Evolutionary conservation across 2,329 filamentous ascomycete genomes (phyloP), one percentile per base, ranked within the genome.

Genomic region (Colletotrichum graminicola): DNA sequence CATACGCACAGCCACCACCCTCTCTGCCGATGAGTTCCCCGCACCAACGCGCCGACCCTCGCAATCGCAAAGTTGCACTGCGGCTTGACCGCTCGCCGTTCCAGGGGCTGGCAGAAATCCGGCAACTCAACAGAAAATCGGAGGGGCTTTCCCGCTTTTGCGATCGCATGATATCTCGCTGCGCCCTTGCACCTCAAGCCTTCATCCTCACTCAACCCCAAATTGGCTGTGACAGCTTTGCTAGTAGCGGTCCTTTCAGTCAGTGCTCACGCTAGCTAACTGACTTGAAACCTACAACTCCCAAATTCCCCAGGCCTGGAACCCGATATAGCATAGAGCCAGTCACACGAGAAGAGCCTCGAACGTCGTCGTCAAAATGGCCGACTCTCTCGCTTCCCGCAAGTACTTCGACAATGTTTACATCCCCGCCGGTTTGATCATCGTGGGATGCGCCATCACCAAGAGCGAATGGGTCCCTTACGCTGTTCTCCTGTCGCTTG

Each of bases 391-490:
- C 61, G 76, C 87, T 59, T 87, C 91, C 74, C 86, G 87, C 75
- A 86, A 90, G 77, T 94, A 92, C 79, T 83, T 95, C 79, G 90
- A 94, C 82, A 93, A 92, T 79, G 89, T 97, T 77, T 94, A 95
- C 81, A 91, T 97, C 78, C 94, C 95, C 73, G 92, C 91, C n/a
- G 90, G 87, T 71, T 88, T 97, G 45, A 84, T 97, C 72, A 84
- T 98, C 72, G 82, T 94, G 63, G 94, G 94, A 76, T 91, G 90
- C 54, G 86, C 90, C 73, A 92, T 97, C 77, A 86, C 94, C 76
- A 97, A 97, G 88, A 86, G 84, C 75, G 92, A 95, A 82, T 96
- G 90, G 88, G 79, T 91, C 32, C 88, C 90, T 5, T 93, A 92
- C 80, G 93, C 94, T 10, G 86, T 90, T 51, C 84, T 89, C 11